A percentile compares a stretch with the other conserved stretches of the same genome.
phyloP scores from a whole-genome alignment of 2,329 filamentous ascomycete genomes.

The Apiospora phragmitis region DNA sequence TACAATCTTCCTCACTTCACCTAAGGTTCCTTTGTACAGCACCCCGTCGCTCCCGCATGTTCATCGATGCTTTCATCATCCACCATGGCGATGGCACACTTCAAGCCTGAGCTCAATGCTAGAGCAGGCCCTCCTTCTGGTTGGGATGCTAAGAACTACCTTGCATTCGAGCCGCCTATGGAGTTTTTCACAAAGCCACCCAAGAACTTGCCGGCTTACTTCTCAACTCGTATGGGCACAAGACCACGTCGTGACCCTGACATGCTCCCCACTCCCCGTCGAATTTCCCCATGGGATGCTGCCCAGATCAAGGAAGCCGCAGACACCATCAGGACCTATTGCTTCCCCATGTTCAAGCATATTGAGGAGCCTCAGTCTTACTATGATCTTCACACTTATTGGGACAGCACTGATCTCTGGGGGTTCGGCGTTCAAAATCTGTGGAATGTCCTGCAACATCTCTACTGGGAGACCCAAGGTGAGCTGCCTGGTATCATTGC shows the following conservation, averaged over 20 bases:
- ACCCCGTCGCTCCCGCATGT: neutral
- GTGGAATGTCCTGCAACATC: constrained; percentile 44
- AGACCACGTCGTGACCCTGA: neutral
- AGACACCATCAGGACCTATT: neutral
- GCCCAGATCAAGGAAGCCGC: constrained; percentile 10
- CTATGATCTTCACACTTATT: constrained; percentile 28
- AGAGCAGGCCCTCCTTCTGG: neutral
- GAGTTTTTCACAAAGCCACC: constrained; percentile 19
- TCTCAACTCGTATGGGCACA: constrained; percentile 19
- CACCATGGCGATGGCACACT: neutral
- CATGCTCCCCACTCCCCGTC: neutral
- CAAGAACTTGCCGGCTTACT: constrained; percentile 14
- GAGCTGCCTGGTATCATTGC: constrained; percentile 31
- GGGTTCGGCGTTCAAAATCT: constrained; percentile 48
- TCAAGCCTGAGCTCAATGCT: neutral
- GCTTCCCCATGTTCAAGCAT: constrained; percentile 13
- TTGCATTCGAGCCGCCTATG: constrained; percentile 16
- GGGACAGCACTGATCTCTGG: constrained; percentile 50
- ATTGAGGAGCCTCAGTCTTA: constrained; percentile 8
- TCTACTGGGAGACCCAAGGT: constrained; percentile 41
- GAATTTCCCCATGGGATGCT: constrained; percentile 11
- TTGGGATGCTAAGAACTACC: constrained; percentile 6
- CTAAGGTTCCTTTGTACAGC: neutral
- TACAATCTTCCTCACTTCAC: neutral
- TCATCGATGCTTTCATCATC: neutral